phyloP scores from a whole-genome alignment of 208 protist species.

The Acanthamoeba rhysodes region DNA sequence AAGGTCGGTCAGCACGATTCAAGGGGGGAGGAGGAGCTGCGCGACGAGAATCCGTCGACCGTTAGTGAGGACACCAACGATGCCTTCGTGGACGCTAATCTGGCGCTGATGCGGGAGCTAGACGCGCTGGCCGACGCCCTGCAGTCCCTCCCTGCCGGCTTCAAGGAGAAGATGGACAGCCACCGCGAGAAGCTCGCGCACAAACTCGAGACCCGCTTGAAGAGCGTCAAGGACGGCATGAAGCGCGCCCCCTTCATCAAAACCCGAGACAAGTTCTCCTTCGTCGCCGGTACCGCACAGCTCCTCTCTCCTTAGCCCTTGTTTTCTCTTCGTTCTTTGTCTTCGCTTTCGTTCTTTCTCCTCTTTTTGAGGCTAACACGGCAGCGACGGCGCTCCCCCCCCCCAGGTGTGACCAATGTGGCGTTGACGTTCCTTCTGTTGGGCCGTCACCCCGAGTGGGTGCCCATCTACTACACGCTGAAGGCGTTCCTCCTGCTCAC shows the following conservation, averaged over 20 bases:
- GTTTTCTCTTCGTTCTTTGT: background rate
- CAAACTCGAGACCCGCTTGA: conserved; percentile 6
- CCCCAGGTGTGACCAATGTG: conserved; percentile 37
- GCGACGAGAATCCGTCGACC: background rate
- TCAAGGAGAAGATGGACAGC: conserved; percentile 56
- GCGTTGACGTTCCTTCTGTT: conserved; percentile 51
- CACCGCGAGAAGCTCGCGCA: conserved; percentile 44
- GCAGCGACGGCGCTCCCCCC: background rate
- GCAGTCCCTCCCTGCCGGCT: background rate
- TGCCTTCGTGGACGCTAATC: conserved; percentile 60
- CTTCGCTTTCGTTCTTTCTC: no score
- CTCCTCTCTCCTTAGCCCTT: background rate
- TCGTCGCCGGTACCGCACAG: conserved; percentile 4
- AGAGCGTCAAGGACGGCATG: conserved; percentile 63
- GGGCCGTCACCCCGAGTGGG: conserved; percentile 57
- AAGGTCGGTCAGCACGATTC: background rate
- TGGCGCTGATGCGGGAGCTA: conserved; percentile 37
- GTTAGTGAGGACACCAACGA: conserved; percentile 57
- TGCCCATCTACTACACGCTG: conserved; percentile 8
- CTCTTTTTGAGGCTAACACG: background rate
- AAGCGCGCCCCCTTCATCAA: conserved; percentile 64
- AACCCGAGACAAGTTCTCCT: conserved; percentile 66
- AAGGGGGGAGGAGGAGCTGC: background rate
- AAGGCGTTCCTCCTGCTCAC: conserved; percentile 5
- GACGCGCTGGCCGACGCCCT: conserved; percentile 41